Evolutionary conservation across 2,329 filamentous ascomycete species (phyloP).

Genomic region (Cordyceps militaris): DNA sequence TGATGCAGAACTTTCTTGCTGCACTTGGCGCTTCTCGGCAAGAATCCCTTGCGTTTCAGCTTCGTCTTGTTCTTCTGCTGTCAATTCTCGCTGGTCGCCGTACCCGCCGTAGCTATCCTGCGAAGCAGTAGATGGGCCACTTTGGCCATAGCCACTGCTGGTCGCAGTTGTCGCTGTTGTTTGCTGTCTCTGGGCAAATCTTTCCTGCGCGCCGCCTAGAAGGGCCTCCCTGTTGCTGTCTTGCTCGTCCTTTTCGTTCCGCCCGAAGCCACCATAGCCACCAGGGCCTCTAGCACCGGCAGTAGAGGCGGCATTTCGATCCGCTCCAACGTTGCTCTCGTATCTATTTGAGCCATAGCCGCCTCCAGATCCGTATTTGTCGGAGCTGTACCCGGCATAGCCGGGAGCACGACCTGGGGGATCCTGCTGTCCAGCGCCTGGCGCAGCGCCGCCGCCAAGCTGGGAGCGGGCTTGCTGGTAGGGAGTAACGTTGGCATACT

Average conservation of each 20-base stretch:
- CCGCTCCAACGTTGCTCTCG: constrained; percentile 30
- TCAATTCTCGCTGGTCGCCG: constrained; percentile 68
- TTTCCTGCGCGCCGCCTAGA: constrained; percentile 50
- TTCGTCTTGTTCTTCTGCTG: constrained; percentile 70
- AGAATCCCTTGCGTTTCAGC: constrained; percentile 60
- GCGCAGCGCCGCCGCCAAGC: constrained; percentile 23
- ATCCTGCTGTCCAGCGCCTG: constrained; percentile 3
- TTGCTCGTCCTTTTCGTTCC: constrained; percentile 33
- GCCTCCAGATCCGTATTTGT: constrained; percentile 43
- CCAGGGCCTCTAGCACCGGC: constrained; percentile 40
- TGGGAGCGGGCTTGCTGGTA: constrained; percentile 38
- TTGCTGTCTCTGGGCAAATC: constrained; percentile 36
- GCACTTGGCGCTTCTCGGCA: constrained; percentile 55
- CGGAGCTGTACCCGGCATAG: constrained; percentile 42
- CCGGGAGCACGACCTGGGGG: constrained; percentile 17
- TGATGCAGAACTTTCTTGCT: constrained; percentile 58
- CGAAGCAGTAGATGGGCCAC: constrained; percentile 10
- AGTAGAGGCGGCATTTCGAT: constrained; percentile 21
- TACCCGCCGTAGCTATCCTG: constrained; percentile 42
- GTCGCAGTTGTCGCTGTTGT: constrained; percentile 17
- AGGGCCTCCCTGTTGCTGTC: constrained; percentile 56
- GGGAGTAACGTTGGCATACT: constrained; percentile 38
- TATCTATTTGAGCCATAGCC: constrained; percentile 51
- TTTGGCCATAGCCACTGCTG: constrained; percentile 15
- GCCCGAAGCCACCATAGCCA: constrained; percentile 55